These are phyloP conservation scores for Magnaporthiopsis poae DNA, from an alignment of 2,329 filamentous ascomycete genomes.

Conservation along the genomic window DNA sequence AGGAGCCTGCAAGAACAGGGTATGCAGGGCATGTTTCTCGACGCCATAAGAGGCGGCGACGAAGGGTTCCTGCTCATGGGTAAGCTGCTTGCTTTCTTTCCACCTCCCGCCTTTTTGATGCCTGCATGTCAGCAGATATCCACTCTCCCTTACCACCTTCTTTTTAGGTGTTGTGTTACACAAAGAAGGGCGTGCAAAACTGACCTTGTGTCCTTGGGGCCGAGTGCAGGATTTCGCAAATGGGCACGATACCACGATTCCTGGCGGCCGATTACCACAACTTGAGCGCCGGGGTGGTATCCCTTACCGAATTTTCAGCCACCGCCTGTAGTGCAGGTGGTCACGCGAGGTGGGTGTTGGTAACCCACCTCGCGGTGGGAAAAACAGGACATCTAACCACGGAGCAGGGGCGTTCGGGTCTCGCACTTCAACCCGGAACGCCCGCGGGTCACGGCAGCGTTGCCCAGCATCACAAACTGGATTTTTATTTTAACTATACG, in stretches of 20 bases:
- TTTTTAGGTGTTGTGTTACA: constrained; percentile 4
- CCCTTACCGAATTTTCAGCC: not conserved
- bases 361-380: too few species aligned
- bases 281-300: not conserved
- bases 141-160: not conserved
- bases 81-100: constrained; percentile 17
- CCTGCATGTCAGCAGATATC: not conserved
- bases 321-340: too few species aligned
- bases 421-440: too few species aligned
- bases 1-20: constrained; percentile 36
- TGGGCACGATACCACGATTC: constrained; percentile 49
- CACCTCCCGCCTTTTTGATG: not conserved
- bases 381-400: too few species aligned
- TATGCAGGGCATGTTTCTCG: constrained; percentile 45
- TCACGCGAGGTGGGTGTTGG: too few species aligned
- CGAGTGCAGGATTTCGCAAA: constrained; percentile 40
- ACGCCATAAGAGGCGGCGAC: constrained; percentile 41
- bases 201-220: not conserved
- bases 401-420: too few species aligned
- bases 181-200: not conserved
- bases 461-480: too few species aligned
- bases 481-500: too few species aligned
- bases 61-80: constrained; percentile 43
- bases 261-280: constrained; percentile 29
- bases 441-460: too few species aligned